Base-by-base conservation (phyloP, 257 asterid genomes). In the Solanum chilense region DNA sequence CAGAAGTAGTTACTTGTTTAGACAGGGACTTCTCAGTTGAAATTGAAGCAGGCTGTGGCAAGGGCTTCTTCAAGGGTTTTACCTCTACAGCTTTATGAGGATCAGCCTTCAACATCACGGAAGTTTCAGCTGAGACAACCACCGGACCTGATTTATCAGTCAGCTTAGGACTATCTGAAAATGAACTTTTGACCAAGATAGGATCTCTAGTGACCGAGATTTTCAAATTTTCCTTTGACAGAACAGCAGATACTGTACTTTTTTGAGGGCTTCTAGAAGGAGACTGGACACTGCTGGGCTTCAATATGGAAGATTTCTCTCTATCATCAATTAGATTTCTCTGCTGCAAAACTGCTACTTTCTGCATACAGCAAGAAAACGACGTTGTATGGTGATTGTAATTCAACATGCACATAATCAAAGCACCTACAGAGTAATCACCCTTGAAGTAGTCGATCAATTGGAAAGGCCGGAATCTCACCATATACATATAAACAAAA, bases 181-280 rank as follows among this genome's bases (percentile, higher is more conserved):
- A 88, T 88, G 87, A 85, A 82, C 93, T 92, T 90, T 90, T 91
- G 76, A 71, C 90, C 31, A 86, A 33, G 82, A 56, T 18, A 16
- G 91, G 90, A 77, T 90, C 91, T 60, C 85, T 87, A 33, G 80
- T 87, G 85, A 86, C 88, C 64, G 69, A 89, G 56, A 41, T 82
- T 90, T 89, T 73, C 81, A 73, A 73, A 37, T 37, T 93, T 27
- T 88, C 15, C 56, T 91, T 95, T 82, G 92, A 47, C 84, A 86
- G 90, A 82, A 85, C 77, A 70, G 75, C 64, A 56, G 88, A 86
- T 58, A 89, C 88, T 47, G 42, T 86, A 85, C 81, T 90, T 89
- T 91, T 92, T 76, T 92, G 87, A 76, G 92, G 95, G 91, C 92
- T 93, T 90, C 89, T 86, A 45, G 94, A 92, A 5, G 94, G 88